Conservation (phyloP, 805 yeast genomes). For the Candida multigemmis region DNA sequence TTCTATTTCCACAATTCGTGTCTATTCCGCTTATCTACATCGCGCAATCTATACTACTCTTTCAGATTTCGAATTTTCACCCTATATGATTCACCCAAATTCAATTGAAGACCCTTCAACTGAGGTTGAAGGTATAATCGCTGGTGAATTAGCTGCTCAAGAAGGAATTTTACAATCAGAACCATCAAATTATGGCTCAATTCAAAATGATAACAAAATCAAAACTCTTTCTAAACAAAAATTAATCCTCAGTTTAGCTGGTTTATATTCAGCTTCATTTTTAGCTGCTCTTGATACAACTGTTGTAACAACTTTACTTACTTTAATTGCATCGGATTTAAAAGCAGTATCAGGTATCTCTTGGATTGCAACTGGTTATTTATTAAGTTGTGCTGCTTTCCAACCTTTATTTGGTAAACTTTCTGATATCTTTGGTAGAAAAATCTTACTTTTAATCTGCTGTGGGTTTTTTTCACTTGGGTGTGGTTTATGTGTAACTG, state of each 20-base stretch:
- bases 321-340: conserved; percentile 62
- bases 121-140: conserved; percentile 22
- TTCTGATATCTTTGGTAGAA: conserved; percentile 67
- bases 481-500: conserved; percentile 45
- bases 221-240: conserved; percentile 3
- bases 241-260: conserved; percentile 13
- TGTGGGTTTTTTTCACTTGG: conserved; percentile 48
- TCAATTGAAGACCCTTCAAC: conserved; percentile 21
- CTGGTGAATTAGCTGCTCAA: conserved; percentile 28
- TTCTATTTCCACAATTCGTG: too few relatives aligned
- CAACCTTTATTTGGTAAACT: conserved; percentile 68
- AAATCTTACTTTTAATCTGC: conserved; percentile 41
- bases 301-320: conserved; percentile 54
- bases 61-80: too few relatives aligned
- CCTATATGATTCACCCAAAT: too few relatives aligned
- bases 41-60: too few relatives aligned
- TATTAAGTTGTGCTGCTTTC: conserved; percentile 60
- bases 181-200: conserved; percentile 10
- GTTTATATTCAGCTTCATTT: conserved; percentile 33
- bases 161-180: conserved; percentile 7
- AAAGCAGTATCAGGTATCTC: conserved; percentile 53
- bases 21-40: too few relatives aligned
- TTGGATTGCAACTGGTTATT: conserved; percentile 68
- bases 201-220: conserved; percentile 1
- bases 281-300: conserved; percentile 63